Evolutionary conservation across 352 stramenopile genomes (phyloP).

Genomic region (Globisporangium cystogenes): DNA sequence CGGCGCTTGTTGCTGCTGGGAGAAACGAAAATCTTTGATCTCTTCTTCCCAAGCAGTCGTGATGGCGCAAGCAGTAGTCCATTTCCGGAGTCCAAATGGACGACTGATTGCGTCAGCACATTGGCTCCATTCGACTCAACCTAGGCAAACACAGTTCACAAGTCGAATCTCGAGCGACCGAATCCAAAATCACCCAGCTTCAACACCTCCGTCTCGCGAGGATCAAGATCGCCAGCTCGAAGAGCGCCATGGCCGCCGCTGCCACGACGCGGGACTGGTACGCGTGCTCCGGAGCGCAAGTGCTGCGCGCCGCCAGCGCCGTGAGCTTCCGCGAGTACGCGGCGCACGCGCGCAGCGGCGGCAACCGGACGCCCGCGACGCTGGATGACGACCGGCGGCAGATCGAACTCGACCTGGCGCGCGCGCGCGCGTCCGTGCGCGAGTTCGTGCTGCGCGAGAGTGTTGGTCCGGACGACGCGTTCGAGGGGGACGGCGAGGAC

Average conservation of each 20-base stretch:
- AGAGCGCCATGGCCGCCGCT: neutral
- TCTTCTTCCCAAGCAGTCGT: too few species aligned
- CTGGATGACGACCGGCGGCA: slow-evolving; percentile 59
- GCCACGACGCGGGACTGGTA: slow-evolving; percentile 41
- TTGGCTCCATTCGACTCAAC: too few species aligned
- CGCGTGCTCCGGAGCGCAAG: slow-evolving; percentile 25
- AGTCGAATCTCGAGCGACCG: too few species aligned
- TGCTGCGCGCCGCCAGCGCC: slow-evolving; percentile 26
- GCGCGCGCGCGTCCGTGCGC: slow-evolving; percentile 43
- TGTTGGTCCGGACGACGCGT: slow-evolving; percentile 1
- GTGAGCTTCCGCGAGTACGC: slow-evolving; percentile 42
- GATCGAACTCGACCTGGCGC: slow-evolving; percentile 67
- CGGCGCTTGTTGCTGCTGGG: too few species aligned
- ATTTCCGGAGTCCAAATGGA: too few species aligned
- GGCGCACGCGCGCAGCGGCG: slow-evolving; percentile 14
- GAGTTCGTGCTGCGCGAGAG: slow-evolving; percentile 35
- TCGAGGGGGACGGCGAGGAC: slow-evolving; percentile 4
- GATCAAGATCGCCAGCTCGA: too few species aligned
- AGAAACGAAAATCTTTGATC: too few species aligned
- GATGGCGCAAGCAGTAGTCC: too few species aligned
- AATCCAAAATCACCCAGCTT: neutral
- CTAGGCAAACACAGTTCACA: too few species aligned
- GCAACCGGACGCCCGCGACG: slow-evolving; percentile 15
- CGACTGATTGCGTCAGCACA: too few species aligned
- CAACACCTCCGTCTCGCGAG: neutral